Evolutionary conservation across 768 basidiomycete genomes (phyloP), one percentile per base, ranked within the genome.

Genomic region (Mycena galopus): DNA sequence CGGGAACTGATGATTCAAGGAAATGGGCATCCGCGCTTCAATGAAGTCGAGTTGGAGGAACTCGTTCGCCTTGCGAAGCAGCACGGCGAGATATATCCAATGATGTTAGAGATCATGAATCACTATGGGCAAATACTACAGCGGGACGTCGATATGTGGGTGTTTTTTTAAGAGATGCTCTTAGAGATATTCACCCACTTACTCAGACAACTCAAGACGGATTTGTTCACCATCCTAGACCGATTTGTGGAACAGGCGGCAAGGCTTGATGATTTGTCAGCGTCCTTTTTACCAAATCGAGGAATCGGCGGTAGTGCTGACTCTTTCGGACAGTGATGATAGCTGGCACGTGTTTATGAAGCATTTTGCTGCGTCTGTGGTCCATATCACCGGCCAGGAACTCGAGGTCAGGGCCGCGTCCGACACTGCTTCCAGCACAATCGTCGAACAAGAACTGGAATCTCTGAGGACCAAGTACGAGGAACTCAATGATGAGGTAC

Each of bases 301-400:
- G 25, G 14, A 60, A 17, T 37, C 25, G 16, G 39, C 59, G 33
- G 33, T 35, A 51, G 9, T 57, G 44, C 73, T 81, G 44, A 77
- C 67, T 76, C 65, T n/a, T 4, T 60, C 27, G 50, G 25, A 35
- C 72, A 94, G 94, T 72, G 90, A 92, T 69, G 88, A 89, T 30
- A 87, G 85, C 66, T 95, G 93, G 94, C 82, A 85, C 25, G 70
- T 81, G 2, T 90, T 93, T 77, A 80, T 94, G 74, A 89, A 89
- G 65, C 83, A 83, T 3, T 92, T 94, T 77, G 79, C 90, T 3
- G 77, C 82, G 2, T 91, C 92, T 1, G 88, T 94, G 8, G 86
- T 91, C 77, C 86, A 88, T 71, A 87, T 95, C 65, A 93, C 92
- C 9, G 91, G 92, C 0, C 86, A 90, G 77, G 86, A 86, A 60